Base-by-base conservation (phyloP, 345 rosid genomes). In the Theobroma cacao region DNA sequence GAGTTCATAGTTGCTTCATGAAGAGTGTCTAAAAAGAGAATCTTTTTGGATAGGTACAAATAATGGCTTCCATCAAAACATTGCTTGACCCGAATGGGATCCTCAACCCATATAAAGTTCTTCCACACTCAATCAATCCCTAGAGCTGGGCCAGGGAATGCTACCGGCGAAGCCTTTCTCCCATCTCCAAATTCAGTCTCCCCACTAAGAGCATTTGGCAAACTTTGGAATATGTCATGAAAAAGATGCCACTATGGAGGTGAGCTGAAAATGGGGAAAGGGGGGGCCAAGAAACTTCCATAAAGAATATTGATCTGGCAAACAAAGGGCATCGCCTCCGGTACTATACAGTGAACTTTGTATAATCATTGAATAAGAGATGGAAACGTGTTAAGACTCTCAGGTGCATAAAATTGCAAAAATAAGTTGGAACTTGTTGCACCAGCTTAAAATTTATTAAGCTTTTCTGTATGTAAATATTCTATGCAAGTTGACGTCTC, bases 21-120 rank as follows among this genome's bases (percentile, higher is more conserved):
- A 45, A 47, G 59, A 62, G 33, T 79, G 60, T 48, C 76, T 77
- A 68, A 77, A 40, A 15, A 43, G 41, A 9, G 33, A 81, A 41
- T 76, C 15, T 76, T 12, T 62, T 75, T 73, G 63, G 65, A 83
- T 75, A 92, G 95, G 97, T 90, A 63, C 86, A 89, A 75, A 74
- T 88, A 78, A 95, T 93, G 99, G 90, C 80, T 82, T 90, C 94
- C 30, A 87, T 95, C 56, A 93, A 95, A 84, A 91, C 84, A 78
- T 75, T 91, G 86, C 78, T 95, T 81, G 98, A 93, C 78, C 96
- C 96, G 14, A 90, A 92, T 22, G 90, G 93, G 60, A 92, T 95
- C 79, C 91, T 93, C 71, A 93, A 93, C 74, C 98, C 97, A 3
- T 91, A 95, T 84, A 95, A 92, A 89, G 98, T 93, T 82, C 89